Evolutionary conservation across 192 early-diverging fungal species (phyloP), one percentile per base, ranked within the genome.

Genomic region (Coemansia sp.): DNA sequence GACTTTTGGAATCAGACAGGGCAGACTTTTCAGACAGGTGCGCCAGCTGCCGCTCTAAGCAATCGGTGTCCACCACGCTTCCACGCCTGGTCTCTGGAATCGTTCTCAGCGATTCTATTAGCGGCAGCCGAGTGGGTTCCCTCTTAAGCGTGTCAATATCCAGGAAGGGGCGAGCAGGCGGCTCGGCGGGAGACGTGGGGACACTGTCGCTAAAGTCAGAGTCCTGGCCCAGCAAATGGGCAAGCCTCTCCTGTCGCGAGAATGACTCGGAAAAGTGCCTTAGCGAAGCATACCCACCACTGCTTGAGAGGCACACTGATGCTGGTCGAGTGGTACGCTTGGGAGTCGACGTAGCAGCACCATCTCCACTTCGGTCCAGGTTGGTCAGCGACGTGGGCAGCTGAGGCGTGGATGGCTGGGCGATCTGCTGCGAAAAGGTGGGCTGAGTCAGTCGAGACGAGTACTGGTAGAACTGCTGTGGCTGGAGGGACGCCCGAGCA

Each of bases 231-330:
- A 82, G 70, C 43, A 82, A 35, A 3, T 45, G 53, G 16, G 79
- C 79, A 20, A 82, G 70, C 56, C 61, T 73, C 53, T 82, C 78
- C 23, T 81, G 78, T 1, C 78, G 73, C 67, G 71, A 65, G 7
- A 48, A 50, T 8, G 70, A 57, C 31, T 76, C 74, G 2, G 79
- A 73, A 11, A 59, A 70, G 7, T 67, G 67, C 14, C 73, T 65
- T 10, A 64, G 45, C 60, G 60, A 60, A 26, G 45, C 26, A 26
- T 69, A 55, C 5, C 43, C 64, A 13, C 59, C 47, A 23, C 66
- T 57, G 25, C 57, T 59, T 11, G 70, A 61, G 25, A 70, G 55
- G 45, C 64, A 76, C 70, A 82, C 76, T n/a, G 79, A 70, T 7
- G 70, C 70, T 53, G 79, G 79, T 2, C 79, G 74, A 33, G 55